phyloP scores from a whole-genome alignment of 2,329 filamentous ascomycete species.

The Pseudocercospora eumusae region DNA sequence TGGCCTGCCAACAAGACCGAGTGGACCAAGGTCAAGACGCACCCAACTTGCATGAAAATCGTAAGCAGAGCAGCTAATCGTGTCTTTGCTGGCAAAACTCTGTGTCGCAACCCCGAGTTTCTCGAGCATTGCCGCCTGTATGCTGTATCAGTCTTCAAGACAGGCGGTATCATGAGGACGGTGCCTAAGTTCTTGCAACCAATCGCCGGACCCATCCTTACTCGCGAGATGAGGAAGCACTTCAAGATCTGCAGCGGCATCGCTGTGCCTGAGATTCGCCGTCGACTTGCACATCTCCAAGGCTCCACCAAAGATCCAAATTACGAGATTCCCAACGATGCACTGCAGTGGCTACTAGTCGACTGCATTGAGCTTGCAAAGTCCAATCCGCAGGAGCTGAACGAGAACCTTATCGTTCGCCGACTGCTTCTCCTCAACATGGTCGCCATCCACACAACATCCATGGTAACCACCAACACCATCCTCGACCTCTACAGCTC shows the following conservation, averaged over 20 bases:
- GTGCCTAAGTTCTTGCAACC: constrained; percentile 25
- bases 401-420: constrained; percentile 24
- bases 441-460: constrained; percentile 35
- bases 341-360: constrained; percentile 30
- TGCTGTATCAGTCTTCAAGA: constrained; percentile 25
- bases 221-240: constrained; percentile 18
- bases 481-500: constrained; percentile 31
- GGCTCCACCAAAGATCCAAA: constrained; percentile 9
- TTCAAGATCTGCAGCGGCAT: constrained; percentile 20
- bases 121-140: constrained; percentile 27
- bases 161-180: constrained; percentile 25
- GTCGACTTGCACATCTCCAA: constrained; percentile 20
- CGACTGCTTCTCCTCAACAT: constrained; percentile 31
- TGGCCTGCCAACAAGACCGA: constrained; percentile 18
- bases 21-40: constrained; percentile 22
- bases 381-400: constrained; percentile 20
- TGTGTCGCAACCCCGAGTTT: constrained; percentile 27
- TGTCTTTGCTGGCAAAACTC: constrained; percentile 27
- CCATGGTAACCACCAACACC: constrained; percentile 30
- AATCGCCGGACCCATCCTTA: constrained; percentile 21
- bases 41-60: constrained; percentile 28
- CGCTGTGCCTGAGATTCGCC: constrained; percentile 21
- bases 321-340: constrained; percentile 25
- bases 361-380: constrained; percentile 25
- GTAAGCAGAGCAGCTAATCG: constrained; percentile 31